These are phyloP conservation scores for Ceratocystis lukuohia DNA, from an alignment of 2,329 filamentous ascomycete genomes.

Conservation along the genomic window DNA sequence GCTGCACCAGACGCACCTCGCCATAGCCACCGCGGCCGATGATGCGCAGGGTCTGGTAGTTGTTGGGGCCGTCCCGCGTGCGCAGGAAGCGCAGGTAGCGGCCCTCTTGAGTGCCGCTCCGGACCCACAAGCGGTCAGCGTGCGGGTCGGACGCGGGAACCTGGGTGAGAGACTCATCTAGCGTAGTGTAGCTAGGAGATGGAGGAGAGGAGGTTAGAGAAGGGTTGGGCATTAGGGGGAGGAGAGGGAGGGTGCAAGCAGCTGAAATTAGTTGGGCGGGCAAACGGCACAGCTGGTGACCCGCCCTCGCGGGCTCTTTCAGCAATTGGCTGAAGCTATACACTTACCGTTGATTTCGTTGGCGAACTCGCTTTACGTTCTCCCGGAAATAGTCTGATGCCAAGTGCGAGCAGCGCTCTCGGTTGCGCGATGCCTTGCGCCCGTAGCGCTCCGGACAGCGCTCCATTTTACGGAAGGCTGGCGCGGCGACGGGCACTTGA, in stretches of 20 bases:
- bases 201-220: neutral
- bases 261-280: too few species aligned
- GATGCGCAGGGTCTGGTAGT: slow-evolving; percentile 63
- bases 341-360: slow-evolving; percentile 17
- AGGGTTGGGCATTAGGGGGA: neutral
- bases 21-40: slow-evolving; percentile 73
- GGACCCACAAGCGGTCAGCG: slow-evolving; percentile 15
- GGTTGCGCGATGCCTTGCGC: slow-evolving; percentile 17
- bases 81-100: slow-evolving; percentile 61
- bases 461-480: slow-evolving; percentile 17
- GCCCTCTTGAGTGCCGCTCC: slow-evolving; percentile 34
- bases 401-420: slow-evolving; percentile 17
- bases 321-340: slow-evolving; percentile 23
- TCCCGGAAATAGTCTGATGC: slow-evolving; percentile 17
- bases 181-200: slow-evolving; percentile 5
- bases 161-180: slow-evolving; percentile 12
- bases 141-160: slow-evolving; percentile 3
- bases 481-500: neutral
- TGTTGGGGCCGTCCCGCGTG: slow-evolving; percentile 54
- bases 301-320: too few species aligned
- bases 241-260: slow-evolving; percentile 23
- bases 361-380: slow-evolving; percentile 18
- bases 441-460: slow-evolving; percentile 16
- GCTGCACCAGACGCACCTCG: slow-evolving; percentile 63
- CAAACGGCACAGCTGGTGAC: too few species aligned